Percentiles rank a stretch among this genome's conserved stretches.
Evolutionary conservation across 1,139 yeast genomes (phyloP).

Genomic region (Pichia sp.): DNA sequence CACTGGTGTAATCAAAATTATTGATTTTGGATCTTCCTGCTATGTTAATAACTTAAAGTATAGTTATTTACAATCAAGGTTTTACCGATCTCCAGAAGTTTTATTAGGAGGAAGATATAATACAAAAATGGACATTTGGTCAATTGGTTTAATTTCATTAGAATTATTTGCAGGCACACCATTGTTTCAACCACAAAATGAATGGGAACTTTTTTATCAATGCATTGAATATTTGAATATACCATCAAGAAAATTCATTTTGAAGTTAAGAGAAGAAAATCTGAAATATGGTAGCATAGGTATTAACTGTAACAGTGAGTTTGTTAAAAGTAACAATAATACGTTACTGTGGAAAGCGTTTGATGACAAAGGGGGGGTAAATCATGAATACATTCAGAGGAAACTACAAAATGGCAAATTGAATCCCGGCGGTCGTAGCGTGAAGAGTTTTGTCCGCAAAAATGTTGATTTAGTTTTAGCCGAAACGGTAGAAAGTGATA

Average conservation of each 20-base stretch:
- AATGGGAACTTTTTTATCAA: constrained; percentile 56
- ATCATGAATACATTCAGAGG: constrained; percentile 15
- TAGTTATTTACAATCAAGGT: constrained; percentile 60
- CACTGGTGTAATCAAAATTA: constrained; percentile 39
- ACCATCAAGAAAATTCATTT: constrained; percentile 42
- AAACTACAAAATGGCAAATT: constrained; percentile 15
- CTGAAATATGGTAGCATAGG: constrained; percentile 24
- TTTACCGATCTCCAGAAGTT: constrained; percentile 74
- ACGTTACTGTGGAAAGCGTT: constrained; percentile 29
- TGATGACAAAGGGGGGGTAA: constrained; percentile 20
- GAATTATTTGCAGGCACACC: constrained; percentile 66
- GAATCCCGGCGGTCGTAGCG: constrained; percentile 18
- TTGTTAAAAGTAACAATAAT: constrained; percentile 13
- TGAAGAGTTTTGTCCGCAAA: constrained; percentile 16
- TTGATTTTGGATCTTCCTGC: constrained; percentile 64
- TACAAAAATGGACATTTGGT: constrained; percentile 73
- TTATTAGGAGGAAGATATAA: constrained; percentile 71
- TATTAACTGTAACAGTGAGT: not conserved
- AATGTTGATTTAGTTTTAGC: constrained; percentile 3
- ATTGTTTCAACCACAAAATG: constrained; percentile 64
- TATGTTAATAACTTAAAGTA: constrained; percentile 41
- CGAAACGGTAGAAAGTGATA: constrained; percentile 7
- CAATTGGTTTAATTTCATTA: constrained; percentile 62
- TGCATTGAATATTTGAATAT: constrained; percentile 45
- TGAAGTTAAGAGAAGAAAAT: constrained; percentile 33